Evolutionary conservation across 805 yeast species (phyloP).

Genomic region (Diddensiella transvaalensis): DNA sequence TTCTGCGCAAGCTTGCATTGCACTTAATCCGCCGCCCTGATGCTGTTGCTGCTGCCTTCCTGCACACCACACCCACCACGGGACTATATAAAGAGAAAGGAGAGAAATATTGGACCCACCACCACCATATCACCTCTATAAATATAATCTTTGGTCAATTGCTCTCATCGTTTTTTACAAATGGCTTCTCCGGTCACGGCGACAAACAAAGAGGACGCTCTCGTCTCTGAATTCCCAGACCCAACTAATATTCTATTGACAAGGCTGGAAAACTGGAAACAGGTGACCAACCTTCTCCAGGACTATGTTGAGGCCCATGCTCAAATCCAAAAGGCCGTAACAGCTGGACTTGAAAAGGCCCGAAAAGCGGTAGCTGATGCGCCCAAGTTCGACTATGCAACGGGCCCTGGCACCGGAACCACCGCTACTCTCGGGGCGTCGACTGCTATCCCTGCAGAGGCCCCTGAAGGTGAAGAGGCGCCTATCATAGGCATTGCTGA

Average conservation of each 20-base stretch:
- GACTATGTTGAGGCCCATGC: conserved; percentile 32
- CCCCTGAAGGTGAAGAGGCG: conserved; percentile 10
- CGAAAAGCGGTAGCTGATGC: conserved; percentile 32
- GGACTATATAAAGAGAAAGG: no score
- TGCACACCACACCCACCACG: no score
- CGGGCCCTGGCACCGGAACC: not conserved
- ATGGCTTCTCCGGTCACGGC: conserved; percentile 3
- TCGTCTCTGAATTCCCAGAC: conserved; percentile 26
- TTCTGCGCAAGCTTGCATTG: no score
- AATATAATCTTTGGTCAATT: no score
- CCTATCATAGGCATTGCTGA: conserved; percentile 30
- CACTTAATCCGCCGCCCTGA: no score
- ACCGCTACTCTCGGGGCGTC: not conserved
- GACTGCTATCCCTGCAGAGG: conserved; percentile 1
- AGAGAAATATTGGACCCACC: no score
- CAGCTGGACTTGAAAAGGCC: conserved; percentile 35
- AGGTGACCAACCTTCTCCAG: conserved; percentile 29
- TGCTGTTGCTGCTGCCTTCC: no score
- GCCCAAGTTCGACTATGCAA: conserved; percentile 33
- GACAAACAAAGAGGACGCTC: conserved; percentile 13
- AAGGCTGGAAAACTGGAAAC: conserved; percentile 40
- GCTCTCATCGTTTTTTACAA: no score
- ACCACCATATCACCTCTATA: no score
- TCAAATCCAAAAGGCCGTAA: conserved; percentile 28
- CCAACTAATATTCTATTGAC: conserved; percentile 36